Evolutionary conservation across 768 basidiomycete species (phyloP).

Genomic region (Leccinum arenicola): DNA sequence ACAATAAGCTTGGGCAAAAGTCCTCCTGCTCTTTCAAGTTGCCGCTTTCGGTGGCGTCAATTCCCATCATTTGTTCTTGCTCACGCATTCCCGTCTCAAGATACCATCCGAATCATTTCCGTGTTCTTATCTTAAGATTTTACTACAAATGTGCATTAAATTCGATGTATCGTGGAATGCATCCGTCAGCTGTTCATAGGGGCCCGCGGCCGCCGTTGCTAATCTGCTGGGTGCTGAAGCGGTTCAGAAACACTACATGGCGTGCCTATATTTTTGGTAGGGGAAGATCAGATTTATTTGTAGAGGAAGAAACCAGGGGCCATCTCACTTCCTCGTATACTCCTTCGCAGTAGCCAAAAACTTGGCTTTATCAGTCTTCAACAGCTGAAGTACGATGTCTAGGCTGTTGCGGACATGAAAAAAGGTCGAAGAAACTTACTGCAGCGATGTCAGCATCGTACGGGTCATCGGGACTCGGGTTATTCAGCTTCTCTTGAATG

Average conservation of each 20-base stretch:
- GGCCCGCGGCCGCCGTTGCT: neutral
- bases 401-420: neutral
- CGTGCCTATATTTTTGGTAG: constrained; percentile 14
- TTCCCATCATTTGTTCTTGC: constrained; percentile 9
- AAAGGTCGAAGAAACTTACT: constrained; percentile 40
- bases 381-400: constrained; percentile 40
- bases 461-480: constrained; percentile 85
- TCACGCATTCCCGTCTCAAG: neutral
- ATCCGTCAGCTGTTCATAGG: neutral
- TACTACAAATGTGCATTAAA: constrained; percentile 8
- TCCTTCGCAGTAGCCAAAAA: constrained; percentile 80
- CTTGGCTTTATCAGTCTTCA: constrained; percentile 75
- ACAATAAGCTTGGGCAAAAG: constrained; percentile 5
- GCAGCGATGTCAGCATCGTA: constrained; percentile 87
- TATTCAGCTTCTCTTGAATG: constrained; percentile 83
- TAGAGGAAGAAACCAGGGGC: neutral
- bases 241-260: constrained; percentile 12
- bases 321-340: constrained; percentile 74
- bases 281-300: constrained; percentile 4
- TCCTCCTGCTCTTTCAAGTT: constrained; percentile 18
- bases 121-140: constrained; percentile 7
- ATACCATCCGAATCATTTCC: neutral
- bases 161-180: constrained; percentile 4
- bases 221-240: neutral
- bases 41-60: constrained; percentile 14